Evolutionary conservation across 2,329 filamentous ascomycete genomes (phyloP).

Genomic region (Aurifilum marmelostoma): DNA sequence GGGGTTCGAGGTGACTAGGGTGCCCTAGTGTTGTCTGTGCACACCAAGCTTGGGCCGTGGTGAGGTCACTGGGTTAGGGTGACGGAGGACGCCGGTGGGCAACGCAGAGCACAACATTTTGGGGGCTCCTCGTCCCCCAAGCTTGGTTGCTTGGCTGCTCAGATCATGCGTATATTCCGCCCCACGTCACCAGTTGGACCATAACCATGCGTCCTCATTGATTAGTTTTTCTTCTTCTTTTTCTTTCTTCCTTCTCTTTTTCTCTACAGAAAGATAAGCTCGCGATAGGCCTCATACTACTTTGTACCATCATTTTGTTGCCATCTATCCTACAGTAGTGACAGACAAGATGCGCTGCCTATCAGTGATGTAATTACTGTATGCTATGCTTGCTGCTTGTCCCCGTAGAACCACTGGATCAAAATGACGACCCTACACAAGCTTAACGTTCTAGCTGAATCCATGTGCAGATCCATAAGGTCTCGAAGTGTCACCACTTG

Average conservation of each 20-base stretch:
- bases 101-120: neutral
- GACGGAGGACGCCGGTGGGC: neutral
- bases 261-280: neutral
- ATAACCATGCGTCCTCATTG: neutral
- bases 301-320: neutral
- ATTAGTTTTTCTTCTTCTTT: no score
- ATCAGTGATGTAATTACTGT: no score
- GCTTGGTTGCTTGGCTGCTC: slow-evolving; percentile 1
- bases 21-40: neutral
- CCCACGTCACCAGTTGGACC: neutral
- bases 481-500: no score
- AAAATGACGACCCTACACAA: neutral
- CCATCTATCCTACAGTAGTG: neutral
- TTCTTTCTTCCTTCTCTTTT: no score
- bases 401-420: neutral
- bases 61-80: neutral
- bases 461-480: neutral
- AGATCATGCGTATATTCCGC: neutral
- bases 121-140: neutral
- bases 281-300: neutral
- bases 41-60: neutral
- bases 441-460: neutral
- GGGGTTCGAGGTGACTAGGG: neutral
- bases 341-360: neutral
- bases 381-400: neutral